Base-by-base conservation (phyloP, 2,329 filamentous ascomycete genomes). In the Trichophyton verrucosum region DNA sequence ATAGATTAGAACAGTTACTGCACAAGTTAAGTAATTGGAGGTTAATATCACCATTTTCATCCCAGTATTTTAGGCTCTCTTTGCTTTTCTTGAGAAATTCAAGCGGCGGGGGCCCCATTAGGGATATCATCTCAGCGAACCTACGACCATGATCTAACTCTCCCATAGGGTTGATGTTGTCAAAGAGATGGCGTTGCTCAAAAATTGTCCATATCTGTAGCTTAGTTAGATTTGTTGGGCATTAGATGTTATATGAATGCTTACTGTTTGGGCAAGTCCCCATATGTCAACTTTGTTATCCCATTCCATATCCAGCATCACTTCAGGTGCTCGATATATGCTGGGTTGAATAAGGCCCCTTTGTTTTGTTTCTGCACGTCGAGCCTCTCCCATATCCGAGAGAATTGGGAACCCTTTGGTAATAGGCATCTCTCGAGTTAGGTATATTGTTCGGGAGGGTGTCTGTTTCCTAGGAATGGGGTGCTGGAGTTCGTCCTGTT, bases 211-310 rank as follows among this genome's bases (percentile, higher is more conserved):
- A 58, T 42, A 58, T 44, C 57, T 58, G 24, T 30, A 13, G 4
- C 17, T 9, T 22, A 17, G 17, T 56, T 36, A 56, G 27, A 30
- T 30, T 30, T 30, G 46, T 11, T 22, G 13, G 17, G 9, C 17
- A 49, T 22, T 11, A 13, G 17, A 36, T 4, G 27, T 38, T 15
- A 56, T 17, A 40, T 30, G 17, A 42, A 42, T n/a, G 3, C 57
- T 20, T 46, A 58, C 46, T 7, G 20, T 49, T 22, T 49, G 46
- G 8, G 17, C 46, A 8, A 49, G 46, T 49, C 17, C 46, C 70
- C 70, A 72, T 11, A 72, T 68, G 61, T 72, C 68, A 38, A 70
- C 67, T 56, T 66, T 67, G 8, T 64, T 65, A 47, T 66, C 66
- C 70, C 69, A 72, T 9, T 53, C 58, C 66, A 71, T 70, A 7